Evolutionary conservation across 2,329 filamentous ascomycete genomes (phyloP).

Genomic region (Sporothrix brunneoviolacea): DNA sequence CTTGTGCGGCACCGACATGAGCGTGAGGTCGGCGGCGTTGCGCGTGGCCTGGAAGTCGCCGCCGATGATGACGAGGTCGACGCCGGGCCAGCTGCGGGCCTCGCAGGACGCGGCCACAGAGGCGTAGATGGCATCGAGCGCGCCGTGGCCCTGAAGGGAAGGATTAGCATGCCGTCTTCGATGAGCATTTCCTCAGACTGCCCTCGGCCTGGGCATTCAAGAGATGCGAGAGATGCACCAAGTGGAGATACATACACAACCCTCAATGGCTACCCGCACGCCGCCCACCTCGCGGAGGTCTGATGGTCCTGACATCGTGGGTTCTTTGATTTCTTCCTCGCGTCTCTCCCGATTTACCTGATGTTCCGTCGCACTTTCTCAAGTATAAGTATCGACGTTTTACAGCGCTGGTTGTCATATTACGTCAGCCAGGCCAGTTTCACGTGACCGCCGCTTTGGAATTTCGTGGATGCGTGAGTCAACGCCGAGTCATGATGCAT

Average conservation of each 20-base stretch:
- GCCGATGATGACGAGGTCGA: conserved; percentile 89
- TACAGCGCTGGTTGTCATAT: no score
- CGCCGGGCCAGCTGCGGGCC: conserved; percentile 66
- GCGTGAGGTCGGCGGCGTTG: conserved; percentile 78
- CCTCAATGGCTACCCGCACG: conserved; percentile 76
- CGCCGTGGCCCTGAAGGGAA: conserved; percentile 69
- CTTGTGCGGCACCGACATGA: conserved; percentile 84
- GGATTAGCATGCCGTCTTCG: no score
- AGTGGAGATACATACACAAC: conserved; percentile 54
- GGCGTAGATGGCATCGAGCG: conserved; percentile 83
- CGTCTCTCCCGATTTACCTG: no score
- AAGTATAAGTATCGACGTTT: no score
- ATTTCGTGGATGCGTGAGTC: background rate
- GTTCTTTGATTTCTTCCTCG: background rate
- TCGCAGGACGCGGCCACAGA: conserved; percentile 64
- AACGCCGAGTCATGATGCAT: conserved; percentile 1
- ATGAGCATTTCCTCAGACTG: no score
- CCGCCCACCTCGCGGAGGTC: conserved; percentile 31
- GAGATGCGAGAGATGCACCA: background rate
- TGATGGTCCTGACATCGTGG: conserved; percentile 18
- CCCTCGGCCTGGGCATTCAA: no score
- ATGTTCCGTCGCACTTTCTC: no score
- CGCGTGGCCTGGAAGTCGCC: conserved; percentile 93
- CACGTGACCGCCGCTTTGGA: background rate
- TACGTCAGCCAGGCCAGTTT: no score